phyloP scores from a whole-genome alignment of 495 filamentous ascomycete genomes.

The Chaetomium tenue region DNA sequence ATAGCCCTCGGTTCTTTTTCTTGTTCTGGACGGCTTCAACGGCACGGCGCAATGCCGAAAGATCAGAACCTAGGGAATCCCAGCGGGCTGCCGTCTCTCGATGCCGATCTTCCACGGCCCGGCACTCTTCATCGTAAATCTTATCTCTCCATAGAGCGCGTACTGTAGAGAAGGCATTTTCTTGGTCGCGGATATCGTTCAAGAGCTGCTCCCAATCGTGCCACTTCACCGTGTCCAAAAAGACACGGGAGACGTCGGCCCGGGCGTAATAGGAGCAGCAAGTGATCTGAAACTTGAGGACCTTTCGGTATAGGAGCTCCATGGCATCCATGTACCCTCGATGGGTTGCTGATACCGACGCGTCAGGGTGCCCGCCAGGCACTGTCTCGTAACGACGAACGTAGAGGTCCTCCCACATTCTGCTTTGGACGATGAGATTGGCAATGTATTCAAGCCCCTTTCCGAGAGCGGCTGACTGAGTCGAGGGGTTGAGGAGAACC shows the following conservation, averaged over 20 bases:
- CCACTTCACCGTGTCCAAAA: background rate
- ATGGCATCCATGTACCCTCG: background rate
- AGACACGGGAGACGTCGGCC: background rate
- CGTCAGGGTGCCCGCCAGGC: background rate
- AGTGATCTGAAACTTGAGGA: background rate
- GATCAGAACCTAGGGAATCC: background rate
- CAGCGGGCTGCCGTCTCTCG: background rate
- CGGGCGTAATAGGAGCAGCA: background rate
- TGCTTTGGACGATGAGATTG: background rate
- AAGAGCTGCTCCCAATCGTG: background rate
- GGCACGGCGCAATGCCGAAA: background rate
- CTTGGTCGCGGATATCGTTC: background rate
- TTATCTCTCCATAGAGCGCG: background rate
- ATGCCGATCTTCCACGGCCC: background rate
- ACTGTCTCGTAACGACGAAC: background rate
- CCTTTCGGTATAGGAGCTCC: background rate
- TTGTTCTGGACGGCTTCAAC: background rate
- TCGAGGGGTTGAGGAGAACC: conserved; percentile 1
- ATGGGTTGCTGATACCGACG: background rate
- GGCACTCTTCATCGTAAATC: background rate
- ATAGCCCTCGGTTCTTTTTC: background rate
- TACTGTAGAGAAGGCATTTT: background rate
- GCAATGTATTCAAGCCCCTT: background rate
- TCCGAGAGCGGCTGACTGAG: background rate
- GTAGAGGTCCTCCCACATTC: conserved; percentile 10